Evolutionary conservation across 345 rosid genomes (phyloP).

Genomic region (Erucastrum elatum): DNA sequence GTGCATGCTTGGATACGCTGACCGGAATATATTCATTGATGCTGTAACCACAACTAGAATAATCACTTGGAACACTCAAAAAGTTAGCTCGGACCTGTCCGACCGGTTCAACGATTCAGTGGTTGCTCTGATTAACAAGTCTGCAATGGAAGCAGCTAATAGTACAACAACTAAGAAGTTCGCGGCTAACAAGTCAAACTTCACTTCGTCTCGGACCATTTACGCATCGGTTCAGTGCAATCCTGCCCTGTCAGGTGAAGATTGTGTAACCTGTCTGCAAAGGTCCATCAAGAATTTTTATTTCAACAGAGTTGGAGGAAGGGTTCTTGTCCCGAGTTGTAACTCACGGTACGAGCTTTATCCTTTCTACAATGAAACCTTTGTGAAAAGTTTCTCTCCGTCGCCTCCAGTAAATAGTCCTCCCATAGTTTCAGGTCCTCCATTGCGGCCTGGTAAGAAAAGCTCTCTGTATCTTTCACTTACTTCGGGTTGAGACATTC

Average conservation of each 20-base stretch:
- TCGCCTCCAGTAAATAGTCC: neutral
- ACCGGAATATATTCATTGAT: constrained; percentile 1
- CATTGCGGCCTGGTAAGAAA: constrained; percentile 8
- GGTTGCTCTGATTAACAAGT: neutral
- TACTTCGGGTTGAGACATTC: neutral
- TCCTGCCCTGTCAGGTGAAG: constrained; percentile 35
- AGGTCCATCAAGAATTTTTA: neutral
- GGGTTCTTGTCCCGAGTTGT: constrained; percentile 46
- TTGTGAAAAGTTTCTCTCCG: neutral
- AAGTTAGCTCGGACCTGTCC: neutral
- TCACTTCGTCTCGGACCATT: constrained; percentile 1
- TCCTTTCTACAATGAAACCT: constrained; percentile 34
- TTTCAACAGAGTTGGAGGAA: constrained; percentile 46
- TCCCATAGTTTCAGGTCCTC: neutral
- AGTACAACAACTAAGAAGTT: neutral
- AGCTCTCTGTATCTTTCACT: neutral
- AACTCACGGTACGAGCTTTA: constrained; percentile 49
- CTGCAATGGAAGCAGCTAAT: constrained; percentile 30
- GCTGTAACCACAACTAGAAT: neutral
- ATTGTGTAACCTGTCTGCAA: constrained; percentile 40
- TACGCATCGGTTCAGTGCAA: constrained; percentile 51
- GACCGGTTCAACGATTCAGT: neutral
- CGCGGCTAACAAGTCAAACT: constrained; percentile 22
- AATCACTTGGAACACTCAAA: constrained; percentile 14
- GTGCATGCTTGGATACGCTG: constrained; percentile 46